Conservation (phyloP, 768 basidiomycete genomes). For the Trametes gibbosa region DNA sequence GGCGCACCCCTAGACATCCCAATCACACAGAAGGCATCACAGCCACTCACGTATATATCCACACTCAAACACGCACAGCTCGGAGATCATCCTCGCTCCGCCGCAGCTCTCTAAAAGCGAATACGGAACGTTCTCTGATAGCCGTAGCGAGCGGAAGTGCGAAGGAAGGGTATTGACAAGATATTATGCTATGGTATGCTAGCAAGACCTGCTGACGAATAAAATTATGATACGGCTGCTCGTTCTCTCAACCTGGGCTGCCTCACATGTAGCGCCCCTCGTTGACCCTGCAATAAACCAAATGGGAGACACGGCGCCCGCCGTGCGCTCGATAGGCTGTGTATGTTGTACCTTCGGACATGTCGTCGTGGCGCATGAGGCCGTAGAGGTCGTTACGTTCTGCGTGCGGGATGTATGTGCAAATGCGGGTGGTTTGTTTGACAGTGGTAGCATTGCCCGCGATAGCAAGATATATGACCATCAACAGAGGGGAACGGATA, state of each 20-base stretch:
- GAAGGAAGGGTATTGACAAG: slow-evolving; percentile 9
- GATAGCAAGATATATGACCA: not conserved
- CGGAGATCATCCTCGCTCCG: not conserved
- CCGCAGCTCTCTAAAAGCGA: not conserved
- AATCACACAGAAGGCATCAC: too few species aligned
- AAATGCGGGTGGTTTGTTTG: not conserved
- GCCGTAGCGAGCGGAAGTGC: slow-evolving; percentile 6
- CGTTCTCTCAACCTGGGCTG: too few species aligned
- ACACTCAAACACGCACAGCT: not conserved
- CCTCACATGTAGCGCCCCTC: not conserved
- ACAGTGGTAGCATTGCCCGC: not conserved
- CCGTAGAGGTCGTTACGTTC: not conserved
- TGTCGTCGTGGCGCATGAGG: slow-evolving; percentile 1
- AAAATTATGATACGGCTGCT: not conserved
- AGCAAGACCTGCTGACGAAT: not conserved
- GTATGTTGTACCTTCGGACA: not conserved
- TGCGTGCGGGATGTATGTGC: not conserved
- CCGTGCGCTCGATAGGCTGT: not conserved
- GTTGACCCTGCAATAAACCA: not conserved
- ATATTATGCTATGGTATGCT: slow-evolving; percentile 11
- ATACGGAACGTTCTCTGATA: not conserved
- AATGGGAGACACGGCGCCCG: not conserved
- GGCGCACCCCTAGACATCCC: too few species aligned
- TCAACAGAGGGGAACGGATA: not conserved
- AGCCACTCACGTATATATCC: too few species aligned